These are phyloP conservation scores for Penstemon newberryi DNA, from an alignment of 257 asterid species.

Conservation along the genomic window DNA sequence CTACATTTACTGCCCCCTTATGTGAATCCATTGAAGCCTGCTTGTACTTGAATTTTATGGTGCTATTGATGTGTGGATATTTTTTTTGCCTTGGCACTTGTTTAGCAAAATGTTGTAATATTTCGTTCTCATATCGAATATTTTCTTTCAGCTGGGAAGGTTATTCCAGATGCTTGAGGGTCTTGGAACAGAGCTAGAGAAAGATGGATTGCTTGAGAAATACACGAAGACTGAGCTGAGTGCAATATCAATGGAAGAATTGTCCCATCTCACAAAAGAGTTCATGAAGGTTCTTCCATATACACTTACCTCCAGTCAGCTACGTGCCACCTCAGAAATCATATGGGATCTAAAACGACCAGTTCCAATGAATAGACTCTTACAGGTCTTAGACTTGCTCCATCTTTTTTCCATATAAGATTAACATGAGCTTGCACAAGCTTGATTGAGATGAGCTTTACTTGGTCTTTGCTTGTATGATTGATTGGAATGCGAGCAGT, in stretches of 20 bases:
- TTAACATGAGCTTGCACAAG: too few species aligned
- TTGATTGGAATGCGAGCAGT: too few species aligned
- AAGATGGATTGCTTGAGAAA: conserved; percentile 68
- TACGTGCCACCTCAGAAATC: conserved; percentile 80
- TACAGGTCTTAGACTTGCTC: conserved; percentile 60
- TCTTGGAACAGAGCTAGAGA: conserved; percentile 73
- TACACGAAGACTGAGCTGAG: conserved; percentile 66
- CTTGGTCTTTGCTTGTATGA: too few species aligned
- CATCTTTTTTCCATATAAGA: background rate
- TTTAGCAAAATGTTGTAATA: background rate
- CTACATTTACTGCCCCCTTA: background rate
- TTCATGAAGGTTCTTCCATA: conserved; percentile 81
- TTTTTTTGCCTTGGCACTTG: background rate
- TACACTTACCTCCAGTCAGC: conserved; percentile 81
- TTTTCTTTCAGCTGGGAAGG: conserved; percentile 63
- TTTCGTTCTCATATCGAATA: background rate
- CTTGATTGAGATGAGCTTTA: too few species aligned
- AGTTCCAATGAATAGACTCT: conserved; percentile 89
- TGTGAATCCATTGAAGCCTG: background rate
- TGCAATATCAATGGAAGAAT: conserved; percentile 52
- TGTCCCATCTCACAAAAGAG: conserved; percentile 68
- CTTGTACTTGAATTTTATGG: background rate
- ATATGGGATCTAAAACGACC: conserved; percentile 92
- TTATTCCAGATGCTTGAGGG: conserved; percentile 93
- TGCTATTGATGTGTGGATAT: background rate